phyloP scores from a whole-genome alignment of 1,139 yeast genomes.

The Kodamaea ohmeri region DNA sequence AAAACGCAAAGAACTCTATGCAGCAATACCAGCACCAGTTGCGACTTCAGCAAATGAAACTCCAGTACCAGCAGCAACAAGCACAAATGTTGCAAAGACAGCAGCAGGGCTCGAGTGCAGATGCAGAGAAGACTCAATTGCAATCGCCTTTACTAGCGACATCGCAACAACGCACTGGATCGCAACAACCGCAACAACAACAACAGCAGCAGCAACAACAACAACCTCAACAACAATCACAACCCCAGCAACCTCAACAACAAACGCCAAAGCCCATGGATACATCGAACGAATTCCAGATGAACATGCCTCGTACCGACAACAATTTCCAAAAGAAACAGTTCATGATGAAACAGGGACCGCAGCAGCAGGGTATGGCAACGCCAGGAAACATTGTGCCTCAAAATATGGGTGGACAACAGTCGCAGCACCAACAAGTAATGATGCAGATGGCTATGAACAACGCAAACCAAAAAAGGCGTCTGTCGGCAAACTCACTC shows the following conservation, averaged over 20 bases:
- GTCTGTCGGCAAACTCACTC: constrained; percentile 5
- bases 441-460: constrained; percentile 11
- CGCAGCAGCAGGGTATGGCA: constrained; percentile 13
- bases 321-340: constrained; percentile 27
- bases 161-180: constrained; percentile 13
- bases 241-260: constrained; percentile 3
- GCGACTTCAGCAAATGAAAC: constrained; percentile 19
- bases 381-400: neutral
- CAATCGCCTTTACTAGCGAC: constrained; percentile 10
- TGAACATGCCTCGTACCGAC: constrained; percentile 26
- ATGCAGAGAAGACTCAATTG: constrained; percentile 1
- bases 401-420: constrained; percentile 6
- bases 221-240: constrained; percentile 3
- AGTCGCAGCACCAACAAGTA: constrained; percentile 14
- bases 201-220: constrained; percentile 7
- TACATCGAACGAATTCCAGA: constrained; percentile 22
- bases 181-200: constrained; percentile 6
- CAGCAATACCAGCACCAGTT: constrained; percentile 21
- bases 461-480: constrained; percentile 9
- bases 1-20: constrained; percentile 12
- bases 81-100: constrained; percentile 10
- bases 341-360: constrained; percentile 20
- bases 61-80: constrained; percentile 19
- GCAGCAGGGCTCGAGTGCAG: constrained; percentile 8
- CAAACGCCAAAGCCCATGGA: constrained; percentile 8